Conservation (phyloP, 208 protist species). For the Angomonas deanei region DNA sequence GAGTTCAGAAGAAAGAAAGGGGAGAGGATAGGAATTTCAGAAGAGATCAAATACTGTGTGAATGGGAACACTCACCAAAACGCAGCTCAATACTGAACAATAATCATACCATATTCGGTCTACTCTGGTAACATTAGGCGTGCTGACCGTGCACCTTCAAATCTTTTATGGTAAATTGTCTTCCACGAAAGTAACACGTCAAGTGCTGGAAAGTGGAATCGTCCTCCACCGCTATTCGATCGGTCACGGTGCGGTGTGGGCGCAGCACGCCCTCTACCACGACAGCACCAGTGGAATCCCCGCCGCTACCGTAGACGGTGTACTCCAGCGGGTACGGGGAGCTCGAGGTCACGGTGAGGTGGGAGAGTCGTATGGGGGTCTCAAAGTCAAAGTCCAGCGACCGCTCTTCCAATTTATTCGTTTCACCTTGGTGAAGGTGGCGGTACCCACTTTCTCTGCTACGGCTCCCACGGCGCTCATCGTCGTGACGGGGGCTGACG, state of each 20-base stretch:
- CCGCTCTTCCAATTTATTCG: neutral
- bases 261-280: neutral
- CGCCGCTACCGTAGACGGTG: neutral
- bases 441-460: neutral
- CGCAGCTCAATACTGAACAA: neutral
- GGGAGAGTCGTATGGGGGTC: neutral
- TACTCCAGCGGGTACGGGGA: neutral
- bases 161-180: neutral
- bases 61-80: neutral
- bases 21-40: neutral
- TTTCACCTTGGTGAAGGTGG: no score
- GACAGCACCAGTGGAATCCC: neutral
- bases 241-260: no score
- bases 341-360: neutral
- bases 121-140: neutral
- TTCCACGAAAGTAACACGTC: neutral
- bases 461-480: neutral
- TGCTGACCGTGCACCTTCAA: constrained; percentile 3
- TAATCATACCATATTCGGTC: no score
- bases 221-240: no score
- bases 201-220: neutral
- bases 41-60: neutral
- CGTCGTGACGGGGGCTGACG: neutral
- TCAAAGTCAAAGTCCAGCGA: neutral
- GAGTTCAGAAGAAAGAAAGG: neutral